These are phyloP conservation scores for Fusarium musae DNA, from an alignment of 2,329 filamentous ascomycete genomes.

Conservation along the genomic window DNA sequence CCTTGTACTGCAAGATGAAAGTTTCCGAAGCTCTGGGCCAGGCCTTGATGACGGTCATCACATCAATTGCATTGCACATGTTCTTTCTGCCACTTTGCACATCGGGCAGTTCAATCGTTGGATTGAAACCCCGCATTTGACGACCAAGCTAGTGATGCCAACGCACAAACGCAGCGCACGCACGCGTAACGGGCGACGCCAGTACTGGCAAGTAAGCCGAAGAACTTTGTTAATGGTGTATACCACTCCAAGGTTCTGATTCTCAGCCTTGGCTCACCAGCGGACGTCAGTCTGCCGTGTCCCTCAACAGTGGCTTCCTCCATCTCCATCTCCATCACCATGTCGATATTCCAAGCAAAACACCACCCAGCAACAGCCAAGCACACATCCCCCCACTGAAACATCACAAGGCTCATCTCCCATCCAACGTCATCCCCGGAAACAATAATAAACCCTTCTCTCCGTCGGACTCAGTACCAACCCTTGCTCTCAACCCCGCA, in stretches of 20 bases:
- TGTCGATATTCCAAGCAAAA: too few relatives aligned
- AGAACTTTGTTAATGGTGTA: background rate
- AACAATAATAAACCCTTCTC: background rate
- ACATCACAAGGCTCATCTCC: background rate
- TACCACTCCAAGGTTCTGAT: background rate
- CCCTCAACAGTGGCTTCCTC: background rate
- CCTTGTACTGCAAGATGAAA: background rate
- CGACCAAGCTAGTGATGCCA: background rate
- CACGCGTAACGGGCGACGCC: background rate
- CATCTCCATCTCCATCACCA: background rate
- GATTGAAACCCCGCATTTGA: background rate
- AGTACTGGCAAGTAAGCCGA: background rate
- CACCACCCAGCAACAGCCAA: background rate
- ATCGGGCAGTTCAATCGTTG: background rate
- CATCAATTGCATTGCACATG: background rate
- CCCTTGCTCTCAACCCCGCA: background rate
- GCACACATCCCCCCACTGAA: background rate
- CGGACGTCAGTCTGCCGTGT: background rate
- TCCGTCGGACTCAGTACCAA: background rate
- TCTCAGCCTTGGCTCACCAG: background rate
- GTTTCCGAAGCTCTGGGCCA: background rate
- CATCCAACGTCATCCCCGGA: background rate
- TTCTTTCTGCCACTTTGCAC: background rate
- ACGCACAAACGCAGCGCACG: background rate
- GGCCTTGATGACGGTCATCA: background rate